Base-by-base conservation (phyloP, 352 stramenopile species). In the Globisporangium cystogenes region DNA sequence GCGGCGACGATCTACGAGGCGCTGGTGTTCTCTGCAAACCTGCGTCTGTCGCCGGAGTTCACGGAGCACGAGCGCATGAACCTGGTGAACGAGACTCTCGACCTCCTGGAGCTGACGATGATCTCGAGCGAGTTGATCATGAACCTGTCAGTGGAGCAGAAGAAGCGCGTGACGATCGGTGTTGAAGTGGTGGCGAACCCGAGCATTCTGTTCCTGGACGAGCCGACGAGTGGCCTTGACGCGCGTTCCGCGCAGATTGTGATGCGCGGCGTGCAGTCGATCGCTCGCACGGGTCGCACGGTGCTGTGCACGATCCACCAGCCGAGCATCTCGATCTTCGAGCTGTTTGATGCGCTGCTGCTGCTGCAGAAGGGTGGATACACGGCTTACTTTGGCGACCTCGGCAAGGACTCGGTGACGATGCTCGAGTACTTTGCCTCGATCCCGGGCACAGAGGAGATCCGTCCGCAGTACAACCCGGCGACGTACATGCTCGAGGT, bases 131-230 rank as follows among this genome's bases (percentile, higher is more conserved):
- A 82, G 33, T 65, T 94, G 51, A 61, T 87, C 7, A 52, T 57
- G 1, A 67, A 71, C 23, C 20, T 65, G 14, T 94, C 76, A 8
- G 85, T 96, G n/a, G 93, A 97, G 53, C 86, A 98, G 59, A 87
- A 91, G 65, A 98, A 98, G 67, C 73, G 90, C 23, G 67, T 98
- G n/a, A 93, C 90, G 11, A 97, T 98, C 51, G 94, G 76, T n/a
- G 78, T 96, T 8, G 90, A 98, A 64, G 72, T 98, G 27, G 92
- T 96, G 7, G 66, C 85, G 5, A 97, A 98, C 60, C 94, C 94
- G 26, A 92, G 90, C 53, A 75, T 98, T 21, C 52, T 99, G 54
- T 96, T 99, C 61, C 57, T 99, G 26, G 93, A 98, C 48, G 95
- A 98, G 51, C 90, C 93, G 0, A 98, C 90, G 0, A 89, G 68